Evolutionary conservation across 2,329 filamentous ascomycete species (phyloP), one percentile per base, ranked within the genome.

Genomic region (Penicillium digitatum): DNA sequence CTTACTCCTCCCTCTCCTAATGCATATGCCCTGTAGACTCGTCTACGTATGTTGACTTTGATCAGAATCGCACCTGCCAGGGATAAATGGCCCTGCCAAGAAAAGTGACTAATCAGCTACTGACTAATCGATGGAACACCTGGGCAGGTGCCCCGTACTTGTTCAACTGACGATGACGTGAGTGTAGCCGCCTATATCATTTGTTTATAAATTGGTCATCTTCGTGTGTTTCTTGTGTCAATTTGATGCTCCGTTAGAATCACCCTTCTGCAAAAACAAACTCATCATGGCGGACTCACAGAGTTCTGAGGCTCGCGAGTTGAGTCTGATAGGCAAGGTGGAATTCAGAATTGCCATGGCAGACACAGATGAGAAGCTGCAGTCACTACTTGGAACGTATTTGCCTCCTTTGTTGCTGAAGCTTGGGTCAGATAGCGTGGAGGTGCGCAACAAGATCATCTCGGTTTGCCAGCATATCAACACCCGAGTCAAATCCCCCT

Each of bases 391-490:
- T 18, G 85, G 88, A 66, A 86, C 83, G 39, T 96, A 93, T 68
- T 79, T 99, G 26, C 78, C 88, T 3, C 88, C 93, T 0, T 76
- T 97, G 11, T 81, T 99, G 3, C 80, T 96, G 55, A 97, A 97
- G 71, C 85, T 95, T 31, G 86, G 82, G 31, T 96, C 92, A 45
- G 88, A 90, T 24, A 84, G 92, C 74, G 81, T 85, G 48, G 81
- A 85, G 42, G 94, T 97, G 27, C 84, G 93, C 65, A 87, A 87
- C 65, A 94, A 93, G 76, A 83, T 88, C 61, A 85, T 89, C 56
- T 79, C 84, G 27, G 80, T 88, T 60, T 89, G 86, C 68, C 85
- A 88, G 69, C 87, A 90, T 74, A 76, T 89, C 73, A 88, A 86
- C 67, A 85, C 84, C 18, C 76, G 84, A 56, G 78, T 85, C 61